These are phyloP conservation scores for Cordyceps farinosa DNA, from an alignment of 2,329 filamentous ascomycete species.

Conservation along the genomic window DNA sequence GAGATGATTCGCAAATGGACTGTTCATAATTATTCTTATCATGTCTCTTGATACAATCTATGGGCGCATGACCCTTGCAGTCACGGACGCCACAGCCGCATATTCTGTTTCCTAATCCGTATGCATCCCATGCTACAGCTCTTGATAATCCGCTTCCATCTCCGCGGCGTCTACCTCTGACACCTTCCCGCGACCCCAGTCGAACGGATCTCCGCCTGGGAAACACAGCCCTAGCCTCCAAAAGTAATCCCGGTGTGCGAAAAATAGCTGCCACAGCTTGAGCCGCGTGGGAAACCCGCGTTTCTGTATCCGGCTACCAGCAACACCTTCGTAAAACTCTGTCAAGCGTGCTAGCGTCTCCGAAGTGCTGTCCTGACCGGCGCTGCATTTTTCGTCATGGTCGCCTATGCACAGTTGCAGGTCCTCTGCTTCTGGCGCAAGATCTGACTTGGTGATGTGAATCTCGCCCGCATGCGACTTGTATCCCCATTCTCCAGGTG, in stretches of 20 bases:
- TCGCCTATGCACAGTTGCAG: constrained; percentile 69
- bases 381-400: constrained; percentile 68
- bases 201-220: constrained; percentile 68
- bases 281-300: constrained; percentile 57
- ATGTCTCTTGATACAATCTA: constrained; percentile 9
- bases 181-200: constrained; percentile 55
- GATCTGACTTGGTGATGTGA: constrained; percentile 68
- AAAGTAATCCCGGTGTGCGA: constrained; percentile 95
- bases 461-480: constrained; percentile 81
- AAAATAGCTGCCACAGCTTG: constrained; percentile 88
- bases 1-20: neutral
- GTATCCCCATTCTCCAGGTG: constrained; percentile 85
- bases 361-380: constrained; percentile 47
- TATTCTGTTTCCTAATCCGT: constrained; percentile 6
- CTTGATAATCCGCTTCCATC: constrained; percentile 36
- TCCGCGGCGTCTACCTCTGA: constrained; percentile 21
- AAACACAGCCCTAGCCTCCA: constrained; percentile 89
- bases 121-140: constrained; percentile 32
- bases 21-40: neutral
- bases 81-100: constrained; percentile 9
- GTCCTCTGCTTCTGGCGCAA: constrained; percentile 67
- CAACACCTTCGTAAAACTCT: constrained; percentile 23
- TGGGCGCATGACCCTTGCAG: constrained; percentile 4
- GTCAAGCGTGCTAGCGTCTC: constrained; percentile 25
- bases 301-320: constrained; percentile 18